Percentiles rank a stretch among this genome's conserved stretches.
Conservation (phyloP, 345 rosid genomes). For the Corymbia maculata region DNA sequence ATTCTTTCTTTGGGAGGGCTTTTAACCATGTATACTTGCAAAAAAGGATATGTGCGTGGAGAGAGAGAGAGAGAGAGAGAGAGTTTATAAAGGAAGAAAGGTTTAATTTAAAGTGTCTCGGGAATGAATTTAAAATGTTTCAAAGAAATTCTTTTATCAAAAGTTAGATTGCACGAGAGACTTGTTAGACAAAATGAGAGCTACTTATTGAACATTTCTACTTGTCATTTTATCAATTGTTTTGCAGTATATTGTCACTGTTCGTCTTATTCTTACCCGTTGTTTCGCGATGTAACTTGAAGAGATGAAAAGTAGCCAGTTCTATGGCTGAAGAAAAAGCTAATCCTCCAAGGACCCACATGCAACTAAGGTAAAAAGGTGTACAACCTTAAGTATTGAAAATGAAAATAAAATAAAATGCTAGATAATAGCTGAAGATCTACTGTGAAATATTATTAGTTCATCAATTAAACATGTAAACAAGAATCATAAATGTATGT, state of each 20-base stretch:
- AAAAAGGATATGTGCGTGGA: neutral
- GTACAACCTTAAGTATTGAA: neutral
- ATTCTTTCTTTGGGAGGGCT: neutral
- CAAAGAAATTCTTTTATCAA: neutral
- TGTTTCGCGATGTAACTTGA: neutral
- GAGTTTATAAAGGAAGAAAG: neutral
- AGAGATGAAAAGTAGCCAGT: too few relatives aligned
- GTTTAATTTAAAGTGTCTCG: neutral
- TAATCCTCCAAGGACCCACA: neutral
- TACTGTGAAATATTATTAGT: neutral
- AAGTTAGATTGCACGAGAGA: neutral
- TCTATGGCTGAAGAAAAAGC: too few relatives aligned
- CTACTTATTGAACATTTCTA: neutral
- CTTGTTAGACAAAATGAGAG: neutral
- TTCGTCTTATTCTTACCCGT: accelerated
- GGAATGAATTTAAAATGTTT: neutral
- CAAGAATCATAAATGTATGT: neutral
- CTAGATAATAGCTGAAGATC: neutral
- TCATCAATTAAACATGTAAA: neutral
- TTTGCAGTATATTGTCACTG: neutral
- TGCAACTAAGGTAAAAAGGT: neutral
- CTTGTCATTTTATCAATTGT: neutral
- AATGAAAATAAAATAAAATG: neutral
- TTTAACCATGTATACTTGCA: neutral
- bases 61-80: neutral